Evolutionary conservation across 805 yeast genomes (phyloP).

Genomic region (Candida piceae): DNA sequence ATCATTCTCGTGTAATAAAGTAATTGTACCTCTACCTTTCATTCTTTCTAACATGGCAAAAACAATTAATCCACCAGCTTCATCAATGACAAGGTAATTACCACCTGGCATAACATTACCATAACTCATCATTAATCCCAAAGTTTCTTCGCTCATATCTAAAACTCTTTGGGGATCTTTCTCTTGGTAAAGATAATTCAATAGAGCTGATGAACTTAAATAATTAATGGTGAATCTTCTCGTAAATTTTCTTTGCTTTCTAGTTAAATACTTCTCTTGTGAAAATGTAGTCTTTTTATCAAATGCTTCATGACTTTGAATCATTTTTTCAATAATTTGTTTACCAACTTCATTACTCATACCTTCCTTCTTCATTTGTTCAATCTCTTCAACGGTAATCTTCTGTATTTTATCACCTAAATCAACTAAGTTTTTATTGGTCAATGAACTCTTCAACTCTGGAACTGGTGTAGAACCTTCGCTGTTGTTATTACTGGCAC

Average conservation of each 20-base stretch:
- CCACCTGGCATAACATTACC: slow-evolving; percentile 91
- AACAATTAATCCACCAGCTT: slow-evolving; percentile 87
- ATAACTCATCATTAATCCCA: slow-evolving; percentile 71
- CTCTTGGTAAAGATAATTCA: slow-evolving; percentile 63
- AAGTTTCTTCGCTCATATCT: slow-evolving; percentile 80
- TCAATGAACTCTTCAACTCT: slow-evolving; percentile 42
- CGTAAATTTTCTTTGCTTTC: slow-evolving; percentile 89
- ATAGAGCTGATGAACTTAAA: slow-evolving; percentile 62
- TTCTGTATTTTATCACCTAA: slow-evolving; percentile 70
- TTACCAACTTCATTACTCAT: slow-evolving; percentile 61
- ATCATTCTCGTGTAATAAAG: slow-evolving; percentile 86
- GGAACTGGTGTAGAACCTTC: slow-evolving; percentile 22
- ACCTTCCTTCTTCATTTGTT: slow-evolving; percentile 68
- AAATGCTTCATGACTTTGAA: slow-evolving; percentile 79
- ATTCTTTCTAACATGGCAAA: slow-evolving; percentile 87
- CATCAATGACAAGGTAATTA: slow-evolving; percentile 80
- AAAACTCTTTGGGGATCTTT: slow-evolving; percentile 69
- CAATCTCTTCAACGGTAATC: slow-evolving; percentile 76
- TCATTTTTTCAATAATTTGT: slow-evolving; percentile 74
- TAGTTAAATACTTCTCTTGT: slow-evolving; percentile 84
- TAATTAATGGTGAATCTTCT: slow-evolving; percentile 80
- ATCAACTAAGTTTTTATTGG: slow-evolving; percentile 61
- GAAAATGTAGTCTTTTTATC: slow-evolving; percentile 85
- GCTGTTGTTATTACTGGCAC: slow-evolving; percentile 13
- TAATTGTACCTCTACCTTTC: slow-evolving; percentile 68